Conservation (phyloP, 225 moss, liverwort and hornwort genomes). For the Polytrichum commune region DNA sequence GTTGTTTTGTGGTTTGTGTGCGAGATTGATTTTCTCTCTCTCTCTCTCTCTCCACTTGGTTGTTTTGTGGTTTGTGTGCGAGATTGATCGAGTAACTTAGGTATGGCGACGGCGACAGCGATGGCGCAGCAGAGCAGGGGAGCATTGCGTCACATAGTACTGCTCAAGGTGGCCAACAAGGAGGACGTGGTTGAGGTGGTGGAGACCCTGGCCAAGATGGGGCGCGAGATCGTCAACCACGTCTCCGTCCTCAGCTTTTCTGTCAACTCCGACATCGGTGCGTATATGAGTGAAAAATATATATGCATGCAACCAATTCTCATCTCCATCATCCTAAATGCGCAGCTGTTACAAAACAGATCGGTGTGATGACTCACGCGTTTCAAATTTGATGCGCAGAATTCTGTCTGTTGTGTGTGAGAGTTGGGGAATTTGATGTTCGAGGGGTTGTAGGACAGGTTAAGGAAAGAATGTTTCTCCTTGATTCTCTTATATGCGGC, state of each 20-base stretch:
- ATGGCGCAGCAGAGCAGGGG: conserved; percentile 12
- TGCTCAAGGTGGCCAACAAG: conserved; percentile 45
- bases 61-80: no score
- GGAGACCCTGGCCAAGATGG: conserved; percentile 47
- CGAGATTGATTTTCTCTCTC: no score
- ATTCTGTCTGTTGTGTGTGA: no score
- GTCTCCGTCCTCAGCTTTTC: conserved; percentile 45
- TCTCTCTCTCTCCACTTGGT: no score
- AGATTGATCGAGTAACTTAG: background rate
- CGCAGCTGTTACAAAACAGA: no score
- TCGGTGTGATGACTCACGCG: background rate
- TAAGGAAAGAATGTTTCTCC: no score
- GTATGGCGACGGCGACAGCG: conserved; percentile 22
- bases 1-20: no score
- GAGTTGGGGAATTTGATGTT: no score
- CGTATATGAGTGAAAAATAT: no score
- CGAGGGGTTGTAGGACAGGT: no score
- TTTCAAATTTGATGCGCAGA: background rate
- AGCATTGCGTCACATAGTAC: conserved; percentile 45
- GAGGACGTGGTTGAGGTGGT: conserved; percentile 45
- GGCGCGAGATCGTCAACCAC: conserved; percentile 35
- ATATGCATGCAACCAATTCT: background rate
- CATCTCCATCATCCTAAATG: background rate
- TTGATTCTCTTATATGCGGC: no score
- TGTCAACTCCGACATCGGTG: conserved; percentile 38